A percentile compares a stretch with the other conserved stretches of the same genome.
These are phyloP conservation scores for Solanum medicagineum DNA, from an alignment of 257 asterid species.

Conservation along the genomic window DNA sequence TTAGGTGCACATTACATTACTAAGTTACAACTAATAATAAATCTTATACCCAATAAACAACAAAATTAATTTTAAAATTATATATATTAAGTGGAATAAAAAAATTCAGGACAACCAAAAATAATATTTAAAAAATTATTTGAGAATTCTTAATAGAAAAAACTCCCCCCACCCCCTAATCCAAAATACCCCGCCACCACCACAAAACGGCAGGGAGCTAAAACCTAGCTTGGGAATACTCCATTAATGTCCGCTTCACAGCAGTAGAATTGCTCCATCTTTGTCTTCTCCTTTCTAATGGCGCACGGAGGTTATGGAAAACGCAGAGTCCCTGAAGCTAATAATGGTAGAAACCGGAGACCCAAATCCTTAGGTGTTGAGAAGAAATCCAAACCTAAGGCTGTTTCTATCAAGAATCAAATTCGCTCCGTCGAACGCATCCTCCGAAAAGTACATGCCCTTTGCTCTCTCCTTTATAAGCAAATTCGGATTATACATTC, in stretches of 20 bases:
- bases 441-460: conserved; percentile 62
- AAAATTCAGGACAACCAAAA: no score
- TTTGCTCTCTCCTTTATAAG: background rate
- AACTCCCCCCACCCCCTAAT: background rate
- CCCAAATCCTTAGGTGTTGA: conserved; percentile 48
- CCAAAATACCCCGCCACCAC: background rate
- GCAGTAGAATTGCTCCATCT: background rate
- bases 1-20: no score
- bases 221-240: background rate
- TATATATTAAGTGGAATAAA: no score
- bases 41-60: no score
- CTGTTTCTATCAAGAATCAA: conserved; percentile 74
- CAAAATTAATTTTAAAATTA: no score
- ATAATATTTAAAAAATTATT: no score
- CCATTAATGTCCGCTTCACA: background rate
- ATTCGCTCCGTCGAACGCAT: conserved; percentile 82
- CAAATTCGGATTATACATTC: background rate
- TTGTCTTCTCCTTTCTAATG: conserved; percentile 12
- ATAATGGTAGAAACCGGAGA: conserved; percentile 11
- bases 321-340: conserved; percentile 30
- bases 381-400: conserved; percentile 54
- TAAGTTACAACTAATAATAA: no score
- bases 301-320: conserved; percentile 80
- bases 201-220: background rate
- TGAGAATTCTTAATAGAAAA: no score